phyloP scores from a whole-genome alignment of 345 rosid species.

The Eutrema japonicum region DNA sequence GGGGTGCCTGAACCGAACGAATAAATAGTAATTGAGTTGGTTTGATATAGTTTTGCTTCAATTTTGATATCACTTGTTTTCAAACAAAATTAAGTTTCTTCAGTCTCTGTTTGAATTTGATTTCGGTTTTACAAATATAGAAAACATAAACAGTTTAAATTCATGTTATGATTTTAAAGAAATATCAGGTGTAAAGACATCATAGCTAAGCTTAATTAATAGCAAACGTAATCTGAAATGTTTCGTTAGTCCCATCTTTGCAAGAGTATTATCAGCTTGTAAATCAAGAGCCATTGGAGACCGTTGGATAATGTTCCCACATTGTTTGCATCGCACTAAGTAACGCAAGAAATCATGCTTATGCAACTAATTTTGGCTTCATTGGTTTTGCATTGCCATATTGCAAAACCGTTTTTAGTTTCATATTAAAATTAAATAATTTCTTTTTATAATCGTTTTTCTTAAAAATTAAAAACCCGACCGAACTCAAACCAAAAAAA shows the following conservation, averaged over 20 bases:
- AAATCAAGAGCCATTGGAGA: no score
- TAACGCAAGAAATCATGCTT: conserved; percentile 21
- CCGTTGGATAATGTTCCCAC: background rate
- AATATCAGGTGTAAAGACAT: no score
- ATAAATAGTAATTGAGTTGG: background rate
- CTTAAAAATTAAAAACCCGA: background rate
- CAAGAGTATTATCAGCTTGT: no score
- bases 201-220: no score
- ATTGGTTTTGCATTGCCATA: conserved; percentile 19
- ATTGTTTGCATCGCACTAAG: conserved; percentile 14
- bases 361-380: conserved; percentile 8
- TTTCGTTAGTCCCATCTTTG: no score
- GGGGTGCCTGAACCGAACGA: background rate
- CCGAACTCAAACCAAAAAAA: background rate
- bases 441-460: background rate
- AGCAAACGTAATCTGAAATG: no score
- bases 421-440: background rate
- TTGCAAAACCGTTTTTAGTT: background rate
- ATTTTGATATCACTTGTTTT: no score
- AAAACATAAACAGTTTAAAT: no score
- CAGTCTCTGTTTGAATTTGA: no score
- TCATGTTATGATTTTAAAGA: no score
- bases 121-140: no score
- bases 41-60: background rate
- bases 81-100: no score